Evolutionary conservation across 495 filamentous ascomycete species (phyloP), one percentile per base, ranked within the genome.

Genomic region (Sabuloglossum arenarium): DNA sequence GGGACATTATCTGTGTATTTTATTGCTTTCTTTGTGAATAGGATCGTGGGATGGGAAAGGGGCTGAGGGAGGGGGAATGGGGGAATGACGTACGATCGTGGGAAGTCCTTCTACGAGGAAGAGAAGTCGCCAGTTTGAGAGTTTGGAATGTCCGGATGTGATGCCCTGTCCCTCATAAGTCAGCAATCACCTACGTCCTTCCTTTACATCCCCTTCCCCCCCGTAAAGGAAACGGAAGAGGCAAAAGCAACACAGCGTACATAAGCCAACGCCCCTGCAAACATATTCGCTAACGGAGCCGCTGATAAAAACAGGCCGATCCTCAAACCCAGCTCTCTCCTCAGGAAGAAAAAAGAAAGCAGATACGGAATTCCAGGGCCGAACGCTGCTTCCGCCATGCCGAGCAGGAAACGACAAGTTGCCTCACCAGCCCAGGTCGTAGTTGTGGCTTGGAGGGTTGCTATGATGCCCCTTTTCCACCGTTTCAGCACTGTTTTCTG

Each of bases 41-140:
- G n/a, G n/a, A n/a, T n/a, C n/a, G n/a, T n/a, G n/a, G n/a, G 30
- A 10, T 4, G 30, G 30, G 4, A 31, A 10, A 31, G 30, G 30
- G 10, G 30, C 4, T 31, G 30, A 14, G 9, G 34, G 34, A 14
- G 11, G 2, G 1, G 34, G 34, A 37, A 14, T 14, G 16, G 34
- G 5, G 11, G 34, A 14, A 37, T 5, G 34, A 37, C 34, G 12
- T 37, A 79, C 45, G 39, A 86, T 70, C 1, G 78, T 81, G 2
- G 88, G 88, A 2, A 86, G 60, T 2, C 88, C 88, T 67, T 94
- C 88, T 5, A 90, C 81, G 5, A 94, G 70, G 66, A 94, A 91
- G 23, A 94, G 67, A 0, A 94, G 66, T 31, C 85, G 75, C 88
- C 88, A 94, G 53, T 78, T 84, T 0, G 82, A 75, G 37, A 94